These are phyloP conservation scores for Aphanomyces invadans DNA, from an alignment of 352 stramenopile species.

Conservation along the genomic window DNA sequence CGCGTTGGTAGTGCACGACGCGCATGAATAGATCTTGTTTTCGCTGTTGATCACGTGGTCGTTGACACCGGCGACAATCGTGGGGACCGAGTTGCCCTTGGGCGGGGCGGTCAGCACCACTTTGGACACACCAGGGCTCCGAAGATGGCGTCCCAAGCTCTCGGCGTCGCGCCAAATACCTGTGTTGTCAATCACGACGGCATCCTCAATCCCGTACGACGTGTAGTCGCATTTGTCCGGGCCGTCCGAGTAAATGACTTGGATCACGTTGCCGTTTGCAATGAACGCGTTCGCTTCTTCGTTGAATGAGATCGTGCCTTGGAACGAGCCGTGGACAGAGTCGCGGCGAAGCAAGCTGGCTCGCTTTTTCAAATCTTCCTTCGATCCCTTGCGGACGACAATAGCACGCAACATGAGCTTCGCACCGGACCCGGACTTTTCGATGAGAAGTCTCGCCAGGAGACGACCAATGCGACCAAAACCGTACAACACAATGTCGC, in stretches of 20 bases:
- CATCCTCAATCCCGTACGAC: conserved; percentile 77
- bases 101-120: conserved; percentile 72
- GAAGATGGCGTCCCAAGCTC: conserved; percentile 56
- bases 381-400: conserved; percentile 77
- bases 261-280: conserved; percentile 80
- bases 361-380: conserved; percentile 75
- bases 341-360: conserved; percentile 76
- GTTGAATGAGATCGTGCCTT: conserved; percentile 76
- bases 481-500: conserved; percentile 79
- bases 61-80: conserved; percentile 77
- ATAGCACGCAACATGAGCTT: conserved; percentile 86
- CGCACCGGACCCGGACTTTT: conserved; percentile 74
- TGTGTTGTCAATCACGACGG: conserved; percentile 87
- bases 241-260: conserved; percentile 77
- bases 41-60: conserved; percentile 48
- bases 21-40: conserved; percentile 64
- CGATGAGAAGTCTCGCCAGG: conserved; percentile 65
- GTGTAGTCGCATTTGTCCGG: conserved; percentile 85
- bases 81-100: conserved; percentile 54
- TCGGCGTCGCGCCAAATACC: conserved; percentile 70
- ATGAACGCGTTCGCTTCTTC: conserved; percentile 81
- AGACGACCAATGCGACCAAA: conserved; percentile 84
- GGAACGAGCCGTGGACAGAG: conserved; percentile 80
- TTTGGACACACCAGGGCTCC: conserved; percentile 68
- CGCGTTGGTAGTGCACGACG: conserved; percentile 81